Percentiles rank a stretch among this genome's conserved stretches.
phyloP scores from a whole-genome alignment of 1,139 yeast genomes.

The Geotrichum reessii region DNA sequence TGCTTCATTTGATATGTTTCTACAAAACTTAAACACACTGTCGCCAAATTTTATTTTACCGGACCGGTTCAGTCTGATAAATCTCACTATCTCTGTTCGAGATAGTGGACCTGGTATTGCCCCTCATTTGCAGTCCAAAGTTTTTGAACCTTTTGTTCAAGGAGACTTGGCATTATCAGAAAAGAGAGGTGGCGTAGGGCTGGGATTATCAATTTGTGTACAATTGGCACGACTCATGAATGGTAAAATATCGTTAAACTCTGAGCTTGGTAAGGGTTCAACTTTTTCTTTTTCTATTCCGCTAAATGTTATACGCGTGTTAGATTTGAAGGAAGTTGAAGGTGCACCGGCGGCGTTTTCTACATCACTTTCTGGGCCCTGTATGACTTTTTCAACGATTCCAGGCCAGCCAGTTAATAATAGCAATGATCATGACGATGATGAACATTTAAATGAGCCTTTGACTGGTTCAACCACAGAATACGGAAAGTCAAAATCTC shows the following conservation, averaged over 20 bases:
- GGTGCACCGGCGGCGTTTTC: background rate
- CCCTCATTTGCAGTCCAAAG: conserved; percentile 68
- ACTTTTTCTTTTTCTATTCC: conserved; percentile 75
- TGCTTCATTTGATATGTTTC: background rate
- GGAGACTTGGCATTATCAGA: conserved; percentile 87
- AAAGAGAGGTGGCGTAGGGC: conserved; percentile 88
- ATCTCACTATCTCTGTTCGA: conserved; percentile 40
- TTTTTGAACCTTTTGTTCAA: conserved; percentile 90
- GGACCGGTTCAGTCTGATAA: background rate
- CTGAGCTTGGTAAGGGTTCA: conserved; percentile 67
- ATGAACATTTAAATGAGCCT: background rate
- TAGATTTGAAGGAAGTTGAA: background rate
- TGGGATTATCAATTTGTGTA: conserved; percentile 83
- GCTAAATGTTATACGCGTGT: conserved; percentile 47
- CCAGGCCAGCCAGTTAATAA: background rate
- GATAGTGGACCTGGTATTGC: conserved; percentile 95
- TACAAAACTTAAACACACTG: background rate
- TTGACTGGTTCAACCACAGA: conserved; percentile 26
- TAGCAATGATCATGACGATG: background rate
- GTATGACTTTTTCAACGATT: background rate
- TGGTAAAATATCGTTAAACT: conserved; percentile 34
- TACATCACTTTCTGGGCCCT: background rate
- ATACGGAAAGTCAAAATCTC: background rate
- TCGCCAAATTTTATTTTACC: background rate
- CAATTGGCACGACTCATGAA: conserved; percentile 44